These are phyloP conservation scores for Trichocomaceae sp. DNA, from an alignment of 2,329 filamentous ascomycete species.

Conservation along the genomic window DNA sequence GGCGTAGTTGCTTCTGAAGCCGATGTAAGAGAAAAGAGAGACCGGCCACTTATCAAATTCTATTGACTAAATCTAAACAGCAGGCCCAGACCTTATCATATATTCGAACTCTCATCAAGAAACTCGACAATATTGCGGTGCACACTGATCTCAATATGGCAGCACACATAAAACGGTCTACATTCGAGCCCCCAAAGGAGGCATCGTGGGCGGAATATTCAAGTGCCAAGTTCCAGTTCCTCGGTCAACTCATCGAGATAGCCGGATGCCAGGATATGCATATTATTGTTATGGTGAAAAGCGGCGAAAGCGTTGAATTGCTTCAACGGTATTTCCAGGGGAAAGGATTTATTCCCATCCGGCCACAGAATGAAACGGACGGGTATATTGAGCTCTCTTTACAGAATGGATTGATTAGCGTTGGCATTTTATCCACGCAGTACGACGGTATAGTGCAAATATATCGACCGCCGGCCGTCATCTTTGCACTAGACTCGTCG, in stretches of 20 bases:
- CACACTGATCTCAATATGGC: constrained; percentile 41
- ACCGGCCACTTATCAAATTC: background rate
- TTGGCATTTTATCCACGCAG: constrained; percentile 28
- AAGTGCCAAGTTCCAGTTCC: constrained; percentile 41
- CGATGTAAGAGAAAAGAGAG: constrained; percentile 24
- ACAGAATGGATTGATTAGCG: constrained; percentile 30
- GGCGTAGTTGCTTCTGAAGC: constrained; percentile 10
- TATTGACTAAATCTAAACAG: constrained; percentile 15
- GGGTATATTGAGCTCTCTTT: constrained; percentile 30
- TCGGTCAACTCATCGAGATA: constrained; percentile 37
- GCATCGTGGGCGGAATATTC: constrained; percentile 43
- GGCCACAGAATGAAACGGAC: constrained; percentile 27
- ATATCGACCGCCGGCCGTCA: constrained; percentile 31
- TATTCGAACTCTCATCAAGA: constrained; percentile 30
- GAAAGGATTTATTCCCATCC: constrained; percentile 32
- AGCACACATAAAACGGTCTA: constrained; percentile 30
- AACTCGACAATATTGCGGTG: constrained; percentile 37
- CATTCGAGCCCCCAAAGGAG: constrained; percentile 31
- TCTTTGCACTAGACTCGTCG: constrained; percentile 40
- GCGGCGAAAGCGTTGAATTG: constrained; percentile 30
- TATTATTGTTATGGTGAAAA: constrained; percentile 33
- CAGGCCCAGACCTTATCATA: constrained; percentile 22
- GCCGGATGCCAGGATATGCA: constrained; percentile 31
- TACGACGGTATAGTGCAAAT: constrained; percentile 26
- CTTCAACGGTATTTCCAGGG: constrained; percentile 39